Conservation (phyloP, 2,329 filamentous ascomycete species). For the Magnaporthiopsis incrustans region DNA sequence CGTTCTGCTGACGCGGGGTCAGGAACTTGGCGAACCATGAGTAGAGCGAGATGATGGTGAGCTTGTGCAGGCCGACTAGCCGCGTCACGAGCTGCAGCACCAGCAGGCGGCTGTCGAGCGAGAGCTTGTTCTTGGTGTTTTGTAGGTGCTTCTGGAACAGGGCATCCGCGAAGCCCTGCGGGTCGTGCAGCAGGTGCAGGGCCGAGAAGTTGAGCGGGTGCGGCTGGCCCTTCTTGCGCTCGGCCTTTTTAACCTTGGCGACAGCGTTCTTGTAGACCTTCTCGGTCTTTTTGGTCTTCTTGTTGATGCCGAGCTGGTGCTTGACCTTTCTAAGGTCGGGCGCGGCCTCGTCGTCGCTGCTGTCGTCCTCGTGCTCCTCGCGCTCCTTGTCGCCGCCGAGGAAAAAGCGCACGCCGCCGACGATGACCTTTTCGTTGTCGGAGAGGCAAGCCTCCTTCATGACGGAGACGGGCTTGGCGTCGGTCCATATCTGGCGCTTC, state of each 20-base stretch:
- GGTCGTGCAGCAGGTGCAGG: conserved; percentile 85
- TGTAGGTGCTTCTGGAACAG: conserved; percentile 89
- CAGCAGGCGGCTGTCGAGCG: conserved; percentile 82
- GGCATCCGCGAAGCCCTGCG: conserved; percentile 85
- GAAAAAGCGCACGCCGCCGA: conserved; percentile 87
- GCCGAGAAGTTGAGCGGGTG: conserved; percentile 94
- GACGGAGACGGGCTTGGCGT: conserved; percentile 84
- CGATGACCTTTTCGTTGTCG: conserved; percentile 87
- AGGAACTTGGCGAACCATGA: conserved; percentile 94
- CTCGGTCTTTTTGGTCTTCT: conserved; percentile 86
- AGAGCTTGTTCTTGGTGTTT: conserved; percentile 74
- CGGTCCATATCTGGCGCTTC: conserved; percentile 94
- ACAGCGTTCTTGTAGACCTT: conserved; percentile 73
- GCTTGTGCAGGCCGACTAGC: conserved; percentile 84
- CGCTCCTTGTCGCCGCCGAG: conserved; percentile 92
- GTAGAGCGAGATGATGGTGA: conserved; percentile 84
- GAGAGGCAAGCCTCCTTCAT: conserved; percentile 89
- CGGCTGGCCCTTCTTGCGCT: conserved; percentile 80
- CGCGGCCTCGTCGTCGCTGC: conserved; percentile 62
- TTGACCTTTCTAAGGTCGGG: conserved; percentile 72
- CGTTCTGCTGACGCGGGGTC: conserved; percentile 77
- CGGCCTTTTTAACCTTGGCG: conserved; percentile 71
- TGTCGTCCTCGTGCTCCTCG: conserved; percentile 86
- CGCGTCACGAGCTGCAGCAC: conserved; percentile 86
- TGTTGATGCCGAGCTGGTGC: conserved; percentile 87